phyloP scores from a whole-genome alignment of 2,329 filamentous ascomycete species.

The Madurella fahalii region DNA sequence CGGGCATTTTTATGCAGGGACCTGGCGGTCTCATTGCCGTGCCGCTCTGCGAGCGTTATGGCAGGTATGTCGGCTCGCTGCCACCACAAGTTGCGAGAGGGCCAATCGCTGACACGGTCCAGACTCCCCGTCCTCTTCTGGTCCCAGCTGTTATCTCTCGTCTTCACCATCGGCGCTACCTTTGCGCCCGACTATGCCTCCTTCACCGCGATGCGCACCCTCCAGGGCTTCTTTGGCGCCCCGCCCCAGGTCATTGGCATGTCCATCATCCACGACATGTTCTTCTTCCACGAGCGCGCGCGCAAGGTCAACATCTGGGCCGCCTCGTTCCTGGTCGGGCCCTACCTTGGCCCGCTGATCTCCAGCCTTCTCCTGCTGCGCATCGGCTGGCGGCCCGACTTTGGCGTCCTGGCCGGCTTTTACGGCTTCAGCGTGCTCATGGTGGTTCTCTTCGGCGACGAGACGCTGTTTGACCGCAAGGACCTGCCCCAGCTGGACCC shows the following conservation, averaged over 20 bases:
- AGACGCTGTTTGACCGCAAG: slow-evolving; percentile 14
- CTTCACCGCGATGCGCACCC: slow-evolving; percentile 25
- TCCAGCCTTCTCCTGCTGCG: slow-evolving; percentile 34
- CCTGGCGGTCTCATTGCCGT: slow-evolving; percentile 16
- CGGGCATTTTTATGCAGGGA: slow-evolving; percentile 18
- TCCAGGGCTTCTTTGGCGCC: slow-evolving; percentile 45
- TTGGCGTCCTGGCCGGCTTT: slow-evolving; percentile 30
- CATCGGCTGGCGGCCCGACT: slow-evolving; percentile 32
- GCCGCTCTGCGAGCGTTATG: slow-evolving; percentile 16
- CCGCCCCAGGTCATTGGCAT: slow-evolving; percentile 37
- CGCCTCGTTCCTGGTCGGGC: slow-evolving; percentile 22
- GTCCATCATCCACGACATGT: slow-evolving; percentile 41
- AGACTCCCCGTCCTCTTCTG: slow-evolving; percentile 28
- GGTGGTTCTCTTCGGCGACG: slow-evolving; percentile 23
- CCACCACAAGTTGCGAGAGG: not conserved
- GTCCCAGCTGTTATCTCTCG: slow-evolving; percentile 26
- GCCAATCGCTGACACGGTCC: not conserved
- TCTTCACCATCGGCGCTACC: slow-evolving; percentile 26
- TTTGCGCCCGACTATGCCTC: slow-evolving; percentile 23
- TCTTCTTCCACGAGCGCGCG: slow-evolving; percentile 44
- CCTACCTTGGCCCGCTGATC: slow-evolving; percentile 30
- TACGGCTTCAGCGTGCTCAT: slow-evolving; percentile 27
- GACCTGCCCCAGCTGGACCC: slow-evolving; percentile 1
- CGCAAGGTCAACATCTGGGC: slow-evolving; percentile 34
- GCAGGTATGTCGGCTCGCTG: not conserved